Base-by-base conservation (phyloP, 2,329 filamentous ascomycete species). In the Cladosporium halotolerans region DNA sequence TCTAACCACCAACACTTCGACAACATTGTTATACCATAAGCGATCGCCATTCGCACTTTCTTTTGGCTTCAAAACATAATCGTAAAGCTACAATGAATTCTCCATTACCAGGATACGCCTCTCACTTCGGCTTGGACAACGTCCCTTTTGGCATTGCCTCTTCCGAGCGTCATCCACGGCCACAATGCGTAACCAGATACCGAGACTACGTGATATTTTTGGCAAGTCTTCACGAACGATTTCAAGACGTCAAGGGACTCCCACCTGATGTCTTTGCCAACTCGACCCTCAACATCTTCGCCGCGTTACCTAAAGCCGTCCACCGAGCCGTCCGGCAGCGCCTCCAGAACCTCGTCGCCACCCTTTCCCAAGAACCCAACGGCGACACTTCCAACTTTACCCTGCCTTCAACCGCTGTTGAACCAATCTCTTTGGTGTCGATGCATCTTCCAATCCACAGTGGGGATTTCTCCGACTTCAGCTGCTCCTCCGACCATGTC, bases 401-500 rank as follows among this genome's bases (percentile, higher is more conserved):
- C 23, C 23, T 28, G 2, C 23, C 23, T 28, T 5, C 5, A 1
- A 23, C 43, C 34, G 60, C 64, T 10, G 60, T 63, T 9, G 70
- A 72, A 42, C 45, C 68, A 39, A 61, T 81, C 18, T 57, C 66
- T 34, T 60, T 68, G 14, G 73, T 78, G n/a, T 64, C 66, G 1
- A 67, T 83, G 62, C 76, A 83, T 60, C 61, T 84, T 0, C 82
- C 81, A 0, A 62, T 85, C 10, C 62, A 69, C 2, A 73, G 82
- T 11, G 72, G 73, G 6, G 80, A 79, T 40, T 84, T 82, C 60
- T 78, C 73, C 41, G 81, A 83, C 60, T 81, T 80, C 64, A 78
- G 73, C 1, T 79, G 76, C 58, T 78, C 75, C 0, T 66, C 71
- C 9, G 72, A 79, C 39, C 79, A 82, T 55, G 70, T 76, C 6